phyloP scores from a whole-genome alignment of 768 basidiomycete species.

The Collybia nuda region DNA sequence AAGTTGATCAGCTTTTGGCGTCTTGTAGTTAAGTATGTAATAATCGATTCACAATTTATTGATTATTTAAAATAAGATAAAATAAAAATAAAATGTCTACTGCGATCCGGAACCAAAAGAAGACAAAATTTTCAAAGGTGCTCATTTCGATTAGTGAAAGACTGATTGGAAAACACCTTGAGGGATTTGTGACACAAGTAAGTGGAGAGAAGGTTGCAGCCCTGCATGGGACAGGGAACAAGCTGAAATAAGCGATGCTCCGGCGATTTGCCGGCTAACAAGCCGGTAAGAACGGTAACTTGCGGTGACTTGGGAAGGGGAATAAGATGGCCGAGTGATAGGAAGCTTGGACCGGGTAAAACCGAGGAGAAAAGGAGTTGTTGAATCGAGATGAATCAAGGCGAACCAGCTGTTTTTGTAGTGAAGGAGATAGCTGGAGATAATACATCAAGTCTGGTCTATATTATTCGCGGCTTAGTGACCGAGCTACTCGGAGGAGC shows the following conservation, averaged over 20 bases:
- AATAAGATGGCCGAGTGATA: neutral
- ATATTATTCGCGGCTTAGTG: conserved; percentile 7
- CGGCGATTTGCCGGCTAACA: conserved; percentile 9
- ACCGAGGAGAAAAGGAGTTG: neutral
- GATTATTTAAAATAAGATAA: no score
- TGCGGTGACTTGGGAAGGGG: conserved; percentile 3
- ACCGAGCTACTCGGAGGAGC: conserved; percentile 21
- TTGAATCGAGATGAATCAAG: neutral
- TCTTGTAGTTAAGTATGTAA: no score
- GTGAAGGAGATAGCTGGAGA: neutral
- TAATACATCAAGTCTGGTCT: neutral
- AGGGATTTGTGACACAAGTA: no score
- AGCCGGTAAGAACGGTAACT: conserved; percentile 1
- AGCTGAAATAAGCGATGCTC: neutral
- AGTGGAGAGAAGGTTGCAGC: no score
- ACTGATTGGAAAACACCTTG: no score
- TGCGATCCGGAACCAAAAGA: no score
- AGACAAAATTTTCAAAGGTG: no score
- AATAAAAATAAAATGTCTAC: no score
- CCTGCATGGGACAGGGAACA: no score
- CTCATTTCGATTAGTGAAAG: no score
- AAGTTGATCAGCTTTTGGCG: no score
- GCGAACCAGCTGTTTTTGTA: neutral
- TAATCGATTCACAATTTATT: no score
- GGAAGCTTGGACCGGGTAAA: neutral